phyloP scores from a whole-genome alignment of 1,139 yeast species.

The Suhomyces chickasaworum region DNA sequence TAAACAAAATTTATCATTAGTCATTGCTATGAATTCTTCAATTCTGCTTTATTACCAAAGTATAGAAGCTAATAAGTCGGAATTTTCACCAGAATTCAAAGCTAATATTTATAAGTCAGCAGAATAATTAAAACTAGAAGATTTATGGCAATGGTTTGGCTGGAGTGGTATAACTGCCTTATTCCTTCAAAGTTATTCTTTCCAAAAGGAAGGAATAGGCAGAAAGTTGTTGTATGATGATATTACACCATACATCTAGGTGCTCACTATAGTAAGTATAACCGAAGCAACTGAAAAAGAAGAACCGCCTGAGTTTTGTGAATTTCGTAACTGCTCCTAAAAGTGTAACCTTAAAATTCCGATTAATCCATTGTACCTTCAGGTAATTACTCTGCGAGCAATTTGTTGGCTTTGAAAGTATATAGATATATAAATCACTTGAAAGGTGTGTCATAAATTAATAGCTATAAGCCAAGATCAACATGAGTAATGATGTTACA shows the following conservation, averaged over 20 bases:
- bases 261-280: background rate
- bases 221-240: background rate
- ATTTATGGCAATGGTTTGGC: too few species aligned
- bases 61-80: too few species aligned
- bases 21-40: slow-evolving; percentile 19
- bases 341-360: background rate
- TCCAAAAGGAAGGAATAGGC: background rate
- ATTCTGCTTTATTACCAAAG: background rate
- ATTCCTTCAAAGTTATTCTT: background rate
- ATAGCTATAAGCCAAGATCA: background rate
- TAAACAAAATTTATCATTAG: slow-evolving; percentile 11
- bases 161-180: background rate
- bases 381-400: background rate
- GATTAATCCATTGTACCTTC: background rate
- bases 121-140: background rate
- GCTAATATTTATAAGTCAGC: background rate
- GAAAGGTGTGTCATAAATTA: background rate
- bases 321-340: background rate
- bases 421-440: background rate
- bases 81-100: background rate
- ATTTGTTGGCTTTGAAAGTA: background rate
- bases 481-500: slow-evolving; percentile 1
- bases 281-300: background rate
- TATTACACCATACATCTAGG: background rate
- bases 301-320: background rate